Percentiles rank a stretch among this genome's conserved stretches.
Conservation (phyloP, 2,329 filamentous ascomycete genomes). For the Arthrobotrys megalospora region DNA sequence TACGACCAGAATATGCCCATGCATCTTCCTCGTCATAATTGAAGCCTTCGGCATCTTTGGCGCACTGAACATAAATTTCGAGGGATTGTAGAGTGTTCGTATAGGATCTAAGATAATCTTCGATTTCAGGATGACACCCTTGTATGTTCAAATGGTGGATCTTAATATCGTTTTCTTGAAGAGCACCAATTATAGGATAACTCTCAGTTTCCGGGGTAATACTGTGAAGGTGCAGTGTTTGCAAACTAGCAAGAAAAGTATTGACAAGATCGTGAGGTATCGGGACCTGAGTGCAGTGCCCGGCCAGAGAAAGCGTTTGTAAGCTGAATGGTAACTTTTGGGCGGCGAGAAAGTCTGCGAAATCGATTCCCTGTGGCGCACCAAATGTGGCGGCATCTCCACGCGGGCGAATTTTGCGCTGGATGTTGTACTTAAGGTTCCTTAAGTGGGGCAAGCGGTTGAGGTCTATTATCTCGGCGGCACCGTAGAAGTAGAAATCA, state of each 20-base stretch:
- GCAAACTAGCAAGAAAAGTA: constrained; percentile 8
- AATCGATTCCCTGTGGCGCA: not conserved
- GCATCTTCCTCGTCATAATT: not conserved
- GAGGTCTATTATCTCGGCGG: not conserved
- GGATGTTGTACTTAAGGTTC: not conserved
- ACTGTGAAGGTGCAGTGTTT: not conserved
- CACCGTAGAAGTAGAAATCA: not conserved
- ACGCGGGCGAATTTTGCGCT: not conserved
- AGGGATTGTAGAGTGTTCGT: not conserved
- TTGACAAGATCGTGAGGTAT: constrained; percentile 7
- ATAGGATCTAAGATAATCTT: constrained; percentile 2
- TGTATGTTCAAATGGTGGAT: not conserved
- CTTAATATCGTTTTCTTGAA: not conserved
- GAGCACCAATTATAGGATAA: not conserved
- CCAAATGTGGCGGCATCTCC: not conserved
- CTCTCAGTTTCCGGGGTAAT: not conserved
- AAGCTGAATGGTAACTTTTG: constrained; percentile 24
- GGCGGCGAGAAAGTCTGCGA: constrained; percentile 21
- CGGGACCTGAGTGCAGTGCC: not conserved
- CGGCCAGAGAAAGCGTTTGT: not conserved
- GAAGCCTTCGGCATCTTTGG: not conserved
- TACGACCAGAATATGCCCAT: not conserved
- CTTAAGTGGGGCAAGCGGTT: constrained; percentile 30
- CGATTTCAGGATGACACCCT: not conserved
- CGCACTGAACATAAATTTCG: not conserved